Evolutionary conservation across 805 yeast genomes (phyloP).

Genomic region (Saturnispora quitensis): DNA sequence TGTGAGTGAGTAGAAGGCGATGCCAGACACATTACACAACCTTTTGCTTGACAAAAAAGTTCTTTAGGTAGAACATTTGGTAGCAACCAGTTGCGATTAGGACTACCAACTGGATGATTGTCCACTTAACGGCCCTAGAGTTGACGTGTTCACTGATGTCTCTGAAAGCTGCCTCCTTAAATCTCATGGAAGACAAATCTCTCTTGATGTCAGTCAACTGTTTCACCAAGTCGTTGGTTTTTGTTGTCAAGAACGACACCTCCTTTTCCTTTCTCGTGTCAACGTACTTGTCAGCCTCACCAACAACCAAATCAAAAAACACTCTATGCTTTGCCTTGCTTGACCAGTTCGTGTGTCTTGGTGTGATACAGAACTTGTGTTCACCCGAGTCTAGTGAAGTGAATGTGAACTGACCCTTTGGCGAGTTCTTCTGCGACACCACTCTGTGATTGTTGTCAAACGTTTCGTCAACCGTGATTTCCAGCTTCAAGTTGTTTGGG

Average conservation of each 20-base stretch:
- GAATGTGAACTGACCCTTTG: constrained; percentile 63
- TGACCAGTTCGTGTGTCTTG: constrained; percentile 39
- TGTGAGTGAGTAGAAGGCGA: background rate
- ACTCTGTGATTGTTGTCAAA: constrained; percentile 73
- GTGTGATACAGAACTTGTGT: constrained; percentile 66
- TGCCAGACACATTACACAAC: constrained; percentile 31
- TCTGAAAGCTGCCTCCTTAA: constrained; percentile 67
- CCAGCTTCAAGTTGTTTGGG: constrained; percentile 49
- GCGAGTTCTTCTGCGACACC: constrained; percentile 56
- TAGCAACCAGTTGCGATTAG: constrained; percentile 60
- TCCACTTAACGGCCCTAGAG: constrained; percentile 65
- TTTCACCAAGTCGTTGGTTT: constrained; percentile 45
- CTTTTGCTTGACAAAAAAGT: constrained; percentile 74
- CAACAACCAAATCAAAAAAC: constrained; percentile 59
- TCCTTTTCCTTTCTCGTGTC: constrained; percentile 60
- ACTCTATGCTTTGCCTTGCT: constrained; percentile 49
- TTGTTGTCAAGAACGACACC: constrained; percentile 46
- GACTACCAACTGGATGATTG: constrained; percentile 54
- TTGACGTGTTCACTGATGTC: constrained; percentile 64
- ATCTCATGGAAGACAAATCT: constrained; percentile 62
- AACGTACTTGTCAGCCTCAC: constrained; percentile 50
- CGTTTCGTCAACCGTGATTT: constrained; percentile 66
- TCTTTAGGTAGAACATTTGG: constrained; percentile 66
- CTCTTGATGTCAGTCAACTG: constrained; percentile 53
- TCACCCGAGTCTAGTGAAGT: constrained; percentile 71